phyloP scores from a whole-genome alignment of 768 basidiomycete genomes.

The Serendipita vermifera region DNA sequence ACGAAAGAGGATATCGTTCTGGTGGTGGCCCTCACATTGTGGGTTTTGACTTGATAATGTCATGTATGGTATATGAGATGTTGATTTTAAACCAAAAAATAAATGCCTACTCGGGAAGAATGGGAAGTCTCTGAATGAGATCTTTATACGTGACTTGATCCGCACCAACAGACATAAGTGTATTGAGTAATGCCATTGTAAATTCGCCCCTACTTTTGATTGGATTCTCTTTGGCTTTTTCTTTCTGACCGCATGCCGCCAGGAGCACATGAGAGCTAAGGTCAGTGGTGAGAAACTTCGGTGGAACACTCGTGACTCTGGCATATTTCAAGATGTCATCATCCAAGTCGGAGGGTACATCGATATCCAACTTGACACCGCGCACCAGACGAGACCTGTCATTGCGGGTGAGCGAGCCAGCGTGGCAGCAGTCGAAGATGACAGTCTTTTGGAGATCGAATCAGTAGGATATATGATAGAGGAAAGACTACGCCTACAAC shows the following conservation, averaged over 20 bases:
- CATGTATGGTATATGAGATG: too few relatives aligned
- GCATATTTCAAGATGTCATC: conserved; percentile 37
- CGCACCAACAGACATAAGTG: conserved; percentile 31
- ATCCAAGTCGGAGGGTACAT: too few relatives aligned
- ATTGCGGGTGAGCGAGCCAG: conserved; percentile 27
- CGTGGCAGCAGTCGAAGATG: conserved; percentile 54
- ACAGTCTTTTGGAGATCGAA: conserved; percentile 31
- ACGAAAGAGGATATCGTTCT: conserved; percentile 40
- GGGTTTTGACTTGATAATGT: conserved; percentile 34
- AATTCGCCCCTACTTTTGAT: conserved; percentile 51
- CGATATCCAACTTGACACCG: too few relatives aligned
- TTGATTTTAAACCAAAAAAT: too few relatives aligned
- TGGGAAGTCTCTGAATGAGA: conserved; percentile 23
- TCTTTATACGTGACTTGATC: conserved; percentile 40
- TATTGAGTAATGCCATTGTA: conserved; percentile 41
- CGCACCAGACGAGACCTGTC: too few relatives aligned
- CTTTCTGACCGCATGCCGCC: conserved; percentile 42
- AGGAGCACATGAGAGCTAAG: conserved; percentile 39
- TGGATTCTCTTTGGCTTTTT: conserved; percentile 46
- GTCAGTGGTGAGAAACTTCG: conserved; percentile 36
- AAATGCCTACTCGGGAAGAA: neutral
- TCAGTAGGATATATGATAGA: conserved; percentile 29
- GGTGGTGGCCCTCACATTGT: conserved; percentile 37
- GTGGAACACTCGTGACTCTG: conserved; percentile 25
- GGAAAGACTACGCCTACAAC: conserved; percentile 26